Conservation (phyloP, 176 grass and related monocot genomes). For the Calamus simplicifolius region DNA sequence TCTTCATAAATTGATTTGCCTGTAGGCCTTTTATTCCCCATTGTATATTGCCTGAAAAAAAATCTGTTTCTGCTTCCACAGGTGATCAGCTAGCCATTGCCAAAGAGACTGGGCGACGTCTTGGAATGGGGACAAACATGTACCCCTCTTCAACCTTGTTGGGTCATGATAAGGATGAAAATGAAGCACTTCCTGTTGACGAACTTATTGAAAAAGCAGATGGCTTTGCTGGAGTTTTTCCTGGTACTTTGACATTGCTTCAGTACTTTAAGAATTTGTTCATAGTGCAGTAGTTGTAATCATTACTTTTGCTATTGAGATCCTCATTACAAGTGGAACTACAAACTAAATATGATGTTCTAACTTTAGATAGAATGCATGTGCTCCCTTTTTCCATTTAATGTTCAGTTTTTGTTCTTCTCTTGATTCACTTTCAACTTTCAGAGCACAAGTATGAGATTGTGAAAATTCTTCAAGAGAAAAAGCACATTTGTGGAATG, state of each 20-base stretch:
- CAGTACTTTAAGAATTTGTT: background rate
- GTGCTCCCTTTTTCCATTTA: background rate
- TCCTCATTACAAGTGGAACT: background rate
- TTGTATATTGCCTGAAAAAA: background rate
- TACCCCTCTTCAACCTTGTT: constrained; percentile 78
- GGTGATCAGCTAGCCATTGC: constrained; percentile 86
- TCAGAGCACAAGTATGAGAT: constrained; percentile 87
- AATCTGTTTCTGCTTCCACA: constrained; percentile 3
- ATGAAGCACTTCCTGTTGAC: constrained; percentile 37
- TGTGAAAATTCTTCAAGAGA: constrained; percentile 60
- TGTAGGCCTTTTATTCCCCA: too few species aligned
- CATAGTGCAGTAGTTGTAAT: too few species aligned
- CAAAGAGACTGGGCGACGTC: constrained; percentile 82
- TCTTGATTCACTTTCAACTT: background rate
- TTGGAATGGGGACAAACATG: constrained; percentile 88
- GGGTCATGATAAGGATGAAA: constrained; percentile 28
- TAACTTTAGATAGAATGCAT: too few species aligned
- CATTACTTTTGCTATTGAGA: too few species aligned
- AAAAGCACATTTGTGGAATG: constrained; percentile 60
- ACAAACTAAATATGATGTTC: background rate
- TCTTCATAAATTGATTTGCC: background rate
- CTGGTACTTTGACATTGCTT: constrained; percentile 20
- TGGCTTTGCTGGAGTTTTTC: constrained; percentile 86
- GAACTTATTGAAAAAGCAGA: constrained; percentile 75
- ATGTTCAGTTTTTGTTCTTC: background rate